These are phyloP conservation scores for Pythium plurisporium DNA, from an alignment of 352 stramenopile genomes.

Conservation along the genomic window DNA sequence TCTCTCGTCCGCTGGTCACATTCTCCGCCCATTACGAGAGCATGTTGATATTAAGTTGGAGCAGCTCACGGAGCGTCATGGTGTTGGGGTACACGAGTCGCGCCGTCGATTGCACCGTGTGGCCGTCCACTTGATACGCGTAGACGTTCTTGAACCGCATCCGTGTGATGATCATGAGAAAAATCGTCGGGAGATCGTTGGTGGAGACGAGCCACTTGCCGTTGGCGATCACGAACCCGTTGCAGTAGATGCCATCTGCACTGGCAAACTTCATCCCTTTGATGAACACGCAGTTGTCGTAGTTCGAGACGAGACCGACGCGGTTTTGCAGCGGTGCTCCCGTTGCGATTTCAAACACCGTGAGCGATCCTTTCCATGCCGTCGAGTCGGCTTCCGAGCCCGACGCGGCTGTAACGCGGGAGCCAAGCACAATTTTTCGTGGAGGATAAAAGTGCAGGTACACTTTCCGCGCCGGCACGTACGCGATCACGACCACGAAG, in stretches of 20 bases:
- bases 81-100: constrained; percentile 37
- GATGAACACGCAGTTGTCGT: constrained; percentile 23
- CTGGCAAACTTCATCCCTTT: constrained; percentile 26
- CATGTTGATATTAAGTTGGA: constrained; percentile 22
- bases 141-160: constrained; percentile 34
- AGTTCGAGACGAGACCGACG: constrained; percentile 15
- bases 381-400: too few relatives aligned
- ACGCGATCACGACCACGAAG: constrained; percentile 13
- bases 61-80: constrained; percentile 25
- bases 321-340: constrained; percentile 16
- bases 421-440: not conserved
- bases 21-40: too few relatives aligned
- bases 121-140: constrained; percentile 5
- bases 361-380: constrained; percentile 8
- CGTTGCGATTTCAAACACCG: constrained; percentile 19
- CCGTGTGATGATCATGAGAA: constrained; percentile 15
- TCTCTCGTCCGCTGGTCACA: too few relatives aligned
- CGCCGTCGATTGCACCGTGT: constrained; percentile 26
- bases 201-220: constrained; percentile 21
- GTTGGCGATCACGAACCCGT: constrained; percentile 23
- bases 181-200: constrained; percentile 11
- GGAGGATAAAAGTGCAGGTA: constrained; percentile 1
- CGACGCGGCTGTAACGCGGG: too few relatives aligned
- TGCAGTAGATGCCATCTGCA: constrained; percentile 25
- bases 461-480: constrained; percentile 6